These are phyloP conservation scores for Globisporangium polare DNA, from an alignment of 352 stramenopile species.

Conservation along the genomic window DNA sequence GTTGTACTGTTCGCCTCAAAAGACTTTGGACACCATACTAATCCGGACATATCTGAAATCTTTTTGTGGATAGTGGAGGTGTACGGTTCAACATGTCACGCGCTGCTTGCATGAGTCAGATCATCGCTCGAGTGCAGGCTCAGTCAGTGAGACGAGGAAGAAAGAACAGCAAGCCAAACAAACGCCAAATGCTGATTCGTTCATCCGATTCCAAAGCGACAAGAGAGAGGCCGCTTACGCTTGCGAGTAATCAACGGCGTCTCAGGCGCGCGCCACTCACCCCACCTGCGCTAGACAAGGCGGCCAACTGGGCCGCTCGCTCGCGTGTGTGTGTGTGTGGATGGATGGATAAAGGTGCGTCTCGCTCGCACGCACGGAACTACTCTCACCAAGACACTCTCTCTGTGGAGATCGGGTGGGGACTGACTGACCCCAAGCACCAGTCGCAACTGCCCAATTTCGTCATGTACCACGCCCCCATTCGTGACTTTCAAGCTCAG, in stretches of 20 bases:
- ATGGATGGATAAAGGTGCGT: not conserved
- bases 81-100: slow-evolving; percentile 4
- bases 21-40: not conserved
- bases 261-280: not conserved
- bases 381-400: slow-evolving; percentile 2
- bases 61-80: not conserved
- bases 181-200: not conserved
- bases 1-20: not conserved
- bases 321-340: not conserved
- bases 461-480: not conserved
- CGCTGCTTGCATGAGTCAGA: slow-evolving; percentile 2
- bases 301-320: not conserved
- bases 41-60: not conserved
- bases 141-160: not conserved
- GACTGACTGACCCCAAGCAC: not conserved
- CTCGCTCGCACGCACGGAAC: not conserved
- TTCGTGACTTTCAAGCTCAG: not conserved
- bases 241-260: not conserved
- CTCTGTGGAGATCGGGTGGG: not conserved
- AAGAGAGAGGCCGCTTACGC: not conserved
- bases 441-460: not conserved
- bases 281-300: not conserved
- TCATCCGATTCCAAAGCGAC: too few relatives aligned
- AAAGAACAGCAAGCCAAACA: not conserved
- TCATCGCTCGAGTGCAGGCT: not conserved